Evolutionary conservation across 805 yeast species (phyloP).

Genomic region (Metschnikowia orientalis): DNA sequence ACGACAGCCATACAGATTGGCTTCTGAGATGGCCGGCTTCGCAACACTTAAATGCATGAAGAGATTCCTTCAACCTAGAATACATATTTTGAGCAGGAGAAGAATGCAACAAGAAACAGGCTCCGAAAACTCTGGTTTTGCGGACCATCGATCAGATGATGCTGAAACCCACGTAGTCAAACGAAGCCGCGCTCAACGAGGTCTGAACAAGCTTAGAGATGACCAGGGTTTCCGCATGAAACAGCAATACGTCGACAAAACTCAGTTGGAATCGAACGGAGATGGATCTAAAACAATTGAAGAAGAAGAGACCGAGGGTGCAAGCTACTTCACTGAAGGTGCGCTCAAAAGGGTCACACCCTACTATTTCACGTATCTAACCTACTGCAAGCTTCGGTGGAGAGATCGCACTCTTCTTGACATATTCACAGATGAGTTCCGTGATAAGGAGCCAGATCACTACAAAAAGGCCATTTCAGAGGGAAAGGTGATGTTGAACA

Average conservation of each 20-base stretch:
- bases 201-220: conserved; percentile 31
- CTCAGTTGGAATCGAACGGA: conserved; percentile 37
- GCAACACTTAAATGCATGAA: too few species aligned
- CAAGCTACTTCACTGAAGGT: conserved; percentile 53
- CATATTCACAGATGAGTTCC: conserved; percentile 76
- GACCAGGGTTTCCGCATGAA: conserved; percentile 45
- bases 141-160: too few species aligned
- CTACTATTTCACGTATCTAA: conserved; percentile 82
- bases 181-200: conserved; percentile 4
- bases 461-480: conserved; percentile 46
- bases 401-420: conserved; percentile 75
- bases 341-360: conserved; percentile 72
- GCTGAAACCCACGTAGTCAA: conserved; percentile 2
- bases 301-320: conserved; percentile 58
- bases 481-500: conserved; percentile 77
- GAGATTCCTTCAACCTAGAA: too few species aligned
- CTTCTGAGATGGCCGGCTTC: too few species aligned
- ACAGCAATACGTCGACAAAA: conserved; percentile 42
- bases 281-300: conserved; percentile 36
- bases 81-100: too few species aligned
- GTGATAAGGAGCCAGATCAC: conserved; percentile 68
- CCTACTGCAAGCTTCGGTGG: conserved; percentile 92
- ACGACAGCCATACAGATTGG: too few species aligned
- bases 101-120: too few species aligned
- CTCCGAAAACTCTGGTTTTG: too few species aligned